These are phyloP conservation scores for Fusarium penzigii DNA, from an alignment of 2,329 filamentous ascomycete species.

Conservation along the genomic window DNA sequence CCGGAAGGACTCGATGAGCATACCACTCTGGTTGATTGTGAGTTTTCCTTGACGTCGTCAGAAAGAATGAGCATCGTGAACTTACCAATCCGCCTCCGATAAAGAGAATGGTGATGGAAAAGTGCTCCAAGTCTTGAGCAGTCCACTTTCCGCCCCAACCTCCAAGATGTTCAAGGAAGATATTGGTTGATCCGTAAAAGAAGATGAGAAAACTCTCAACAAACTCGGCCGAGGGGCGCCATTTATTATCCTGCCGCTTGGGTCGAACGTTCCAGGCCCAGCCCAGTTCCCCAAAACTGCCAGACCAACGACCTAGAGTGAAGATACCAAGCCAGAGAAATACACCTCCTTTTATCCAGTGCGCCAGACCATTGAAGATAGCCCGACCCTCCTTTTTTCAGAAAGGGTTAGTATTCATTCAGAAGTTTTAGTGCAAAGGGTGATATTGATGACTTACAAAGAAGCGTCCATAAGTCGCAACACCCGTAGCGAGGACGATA, in stretches of 20 bases:
- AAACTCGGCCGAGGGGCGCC: constrained; percentile 83
- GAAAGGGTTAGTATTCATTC: constrained; percentile 2
- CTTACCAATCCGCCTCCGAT: constrained; percentile 85
- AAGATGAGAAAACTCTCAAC: constrained; percentile 89
- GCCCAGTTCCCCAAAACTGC: constrained; percentile 84
- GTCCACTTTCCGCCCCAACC: constrained; percentile 72
- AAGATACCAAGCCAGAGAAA: constrained; percentile 93
- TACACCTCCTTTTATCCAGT: constrained; percentile 91
- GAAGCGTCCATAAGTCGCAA: constrained; percentile 77
- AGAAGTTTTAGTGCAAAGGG: not conserved
- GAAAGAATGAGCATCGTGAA: constrained; percentile 14
- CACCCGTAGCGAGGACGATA: constrained; percentile 68
- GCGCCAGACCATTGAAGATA: constrained; percentile 84
- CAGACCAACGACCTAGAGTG: constrained; percentile 86
- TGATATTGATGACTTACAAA: constrained; percentile 63
- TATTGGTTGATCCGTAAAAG: constrained; percentile 83
- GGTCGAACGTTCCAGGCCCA: constrained; percentile 96
- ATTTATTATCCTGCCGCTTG: constrained; percentile 53
- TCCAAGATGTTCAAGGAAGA: constrained; percentile 88
- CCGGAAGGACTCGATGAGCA: constrained; percentile 76
- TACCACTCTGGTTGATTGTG: constrained; percentile 60
- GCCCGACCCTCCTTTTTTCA: constrained; percentile 58
- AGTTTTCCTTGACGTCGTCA: constrained; percentile 17
- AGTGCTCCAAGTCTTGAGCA: constrained; percentile 82
- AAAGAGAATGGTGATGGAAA: constrained; percentile 91